Evolutionary conservation across 2,329 filamentous ascomycete species (phyloP).

Genomic region (Botryotinia globosa): DNA sequence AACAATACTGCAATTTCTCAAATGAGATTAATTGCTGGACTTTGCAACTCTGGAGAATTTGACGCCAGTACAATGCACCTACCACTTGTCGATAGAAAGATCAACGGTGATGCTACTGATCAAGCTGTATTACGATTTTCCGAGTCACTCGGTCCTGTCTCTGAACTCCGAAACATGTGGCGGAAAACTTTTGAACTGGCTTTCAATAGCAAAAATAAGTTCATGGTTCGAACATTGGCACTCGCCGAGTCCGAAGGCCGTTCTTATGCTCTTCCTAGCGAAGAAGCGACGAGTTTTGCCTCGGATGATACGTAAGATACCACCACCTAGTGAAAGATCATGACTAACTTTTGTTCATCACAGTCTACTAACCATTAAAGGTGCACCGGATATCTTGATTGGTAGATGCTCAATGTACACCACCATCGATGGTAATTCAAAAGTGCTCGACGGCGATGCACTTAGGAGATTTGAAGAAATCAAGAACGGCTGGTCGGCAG

Average conservation of each 20-base stretch:
- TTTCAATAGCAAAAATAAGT: constrained; percentile 82
- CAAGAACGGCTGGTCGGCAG: constrained; percentile 64
- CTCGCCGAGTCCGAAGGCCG: constrained; percentile 42
- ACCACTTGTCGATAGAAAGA: constrained; percentile 57
- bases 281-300: constrained; percentile 19
- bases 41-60: constrained; percentile 74
- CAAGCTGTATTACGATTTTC: constrained; percentile 70
- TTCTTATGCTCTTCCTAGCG: constrained; percentile 17
- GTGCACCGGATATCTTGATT: constrained; percentile 68
- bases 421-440: constrained; percentile 51
- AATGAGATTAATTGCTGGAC: constrained; percentile 57
- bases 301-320: constrained; percentile 14
- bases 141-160: constrained; percentile 58
- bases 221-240: constrained; percentile 63
- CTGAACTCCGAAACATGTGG: constrained; percentile 59
- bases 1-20: constrained; percentile 50
- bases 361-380: constrained; percentile 65
- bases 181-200: constrained; percentile 63
- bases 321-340: neutral
- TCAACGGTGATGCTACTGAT: constrained; percentile 74
- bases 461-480: constrained; percentile 49
- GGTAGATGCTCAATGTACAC: constrained; percentile 62
- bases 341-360: neutral
- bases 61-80: constrained; percentile 60
- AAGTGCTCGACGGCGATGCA: constrained; percentile 47